These are phyloP conservation scores for Magnaporthales sp. DNA, from an alignment of 2,329 filamentous ascomycete genomes.

Conservation along the genomic window DNA sequence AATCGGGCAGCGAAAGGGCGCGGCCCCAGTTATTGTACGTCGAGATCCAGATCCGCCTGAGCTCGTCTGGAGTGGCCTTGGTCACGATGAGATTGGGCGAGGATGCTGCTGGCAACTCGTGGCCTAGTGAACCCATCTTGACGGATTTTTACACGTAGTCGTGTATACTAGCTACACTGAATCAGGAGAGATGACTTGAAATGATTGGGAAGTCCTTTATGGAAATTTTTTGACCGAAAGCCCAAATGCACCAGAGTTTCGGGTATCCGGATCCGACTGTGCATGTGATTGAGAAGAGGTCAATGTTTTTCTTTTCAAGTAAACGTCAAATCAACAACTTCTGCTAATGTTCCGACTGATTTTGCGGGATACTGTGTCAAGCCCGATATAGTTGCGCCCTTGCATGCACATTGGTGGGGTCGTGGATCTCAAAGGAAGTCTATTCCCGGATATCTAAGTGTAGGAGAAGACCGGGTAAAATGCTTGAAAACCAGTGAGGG, in stretches of 20 bases:
- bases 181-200: not conserved
- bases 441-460: not conserved
- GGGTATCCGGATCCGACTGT: not conserved
- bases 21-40: slow-evolving; percentile 52
- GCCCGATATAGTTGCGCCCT: not conserved
- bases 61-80: slow-evolving; percentile 49
- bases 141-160: not conserved
- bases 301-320: not conserved
- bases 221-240: not conserved
- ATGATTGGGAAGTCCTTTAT: not conserved
- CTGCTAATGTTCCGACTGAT: not conserved
- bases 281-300: not conserved
- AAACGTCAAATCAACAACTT: not conserved
- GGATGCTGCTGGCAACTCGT: slow-evolving; percentile 22
- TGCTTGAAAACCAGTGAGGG: not conserved
- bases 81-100: slow-evolving; percentile 36
- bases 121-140: slow-evolving; percentile 23
- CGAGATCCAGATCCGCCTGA: slow-evolving; percentile 41
- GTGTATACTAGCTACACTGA: not conserved
- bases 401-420: not conserved
- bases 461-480: not conserved
- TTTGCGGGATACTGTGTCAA: not conserved
- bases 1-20: slow-evolving; percentile 43
- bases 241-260: not conserved
- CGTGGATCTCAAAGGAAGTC: not conserved